Evolutionary conservation across 1,284 basidiomycete species (phyloP).

Genomic region (Apiotrichum mycotoxinovorans): DNA sequence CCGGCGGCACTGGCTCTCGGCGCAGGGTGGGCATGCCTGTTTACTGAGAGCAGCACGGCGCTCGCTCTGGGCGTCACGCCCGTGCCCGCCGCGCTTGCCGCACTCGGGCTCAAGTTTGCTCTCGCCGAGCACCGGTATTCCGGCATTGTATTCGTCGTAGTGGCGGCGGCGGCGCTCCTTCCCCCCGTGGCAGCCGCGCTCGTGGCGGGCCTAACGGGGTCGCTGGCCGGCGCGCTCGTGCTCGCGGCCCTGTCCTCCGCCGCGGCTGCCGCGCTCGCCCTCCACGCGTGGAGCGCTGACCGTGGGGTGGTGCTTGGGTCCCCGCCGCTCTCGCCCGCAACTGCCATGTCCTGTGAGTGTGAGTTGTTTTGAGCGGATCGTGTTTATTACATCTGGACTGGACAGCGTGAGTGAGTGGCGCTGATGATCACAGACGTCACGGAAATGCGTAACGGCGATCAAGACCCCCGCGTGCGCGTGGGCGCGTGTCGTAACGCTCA

Average conservation of each 20-base stretch:
- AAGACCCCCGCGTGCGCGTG: too few relatives aligned
- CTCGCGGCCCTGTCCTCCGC: not conserved
- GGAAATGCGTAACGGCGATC: too few relatives aligned
- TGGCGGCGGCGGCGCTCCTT: not conserved
- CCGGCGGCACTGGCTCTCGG: conserved; percentile 8
- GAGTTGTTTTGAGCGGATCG: too few relatives aligned
- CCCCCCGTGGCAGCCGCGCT: not conserved
- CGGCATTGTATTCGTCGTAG: not conserved
- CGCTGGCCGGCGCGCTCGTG: not conserved
- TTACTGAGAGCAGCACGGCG: not conserved
- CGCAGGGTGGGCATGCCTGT: conserved; percentile 4
- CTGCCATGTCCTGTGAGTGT: too few relatives aligned
- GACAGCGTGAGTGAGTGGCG: too few relatives aligned
- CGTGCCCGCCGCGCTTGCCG: not conserved
- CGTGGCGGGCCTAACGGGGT: not conserved
- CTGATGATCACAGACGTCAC: too few relatives aligned
- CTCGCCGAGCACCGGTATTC: not conserved
- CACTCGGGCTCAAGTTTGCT: not conserved
- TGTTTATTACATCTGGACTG: too few relatives aligned
- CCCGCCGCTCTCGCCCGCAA: not conserved
- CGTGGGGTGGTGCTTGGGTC: not conserved
- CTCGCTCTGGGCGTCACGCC: not conserved
- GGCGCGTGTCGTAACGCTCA: too few relatives aligned
- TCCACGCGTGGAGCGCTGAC: not conserved
- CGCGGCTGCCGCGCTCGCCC: not conserved